Evolutionary conservation across 768 basidiomycete species (phyloP).

Genomic region (Mycena venus): DNA sequence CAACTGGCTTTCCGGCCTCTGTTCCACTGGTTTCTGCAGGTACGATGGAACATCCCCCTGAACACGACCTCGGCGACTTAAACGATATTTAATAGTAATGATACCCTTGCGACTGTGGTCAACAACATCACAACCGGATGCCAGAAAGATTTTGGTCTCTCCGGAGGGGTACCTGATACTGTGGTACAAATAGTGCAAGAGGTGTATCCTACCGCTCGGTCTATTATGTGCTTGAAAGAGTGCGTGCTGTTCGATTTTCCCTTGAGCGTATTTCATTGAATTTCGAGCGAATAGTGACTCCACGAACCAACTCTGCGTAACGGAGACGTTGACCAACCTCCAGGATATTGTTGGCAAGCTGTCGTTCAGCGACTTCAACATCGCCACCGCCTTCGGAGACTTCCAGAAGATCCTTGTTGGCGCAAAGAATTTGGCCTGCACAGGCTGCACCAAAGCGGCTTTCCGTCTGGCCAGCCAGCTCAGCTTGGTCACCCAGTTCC

Average conservation of each 20-base stretch:
- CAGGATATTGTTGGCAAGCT: slow-evolving; percentile 54
- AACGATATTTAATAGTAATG: slow-evolving; percentile 67
- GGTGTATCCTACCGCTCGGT: slow-evolving; percentile 62
- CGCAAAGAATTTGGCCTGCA: slow-evolving; percentile 55
- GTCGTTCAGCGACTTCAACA: slow-evolving; percentile 40
- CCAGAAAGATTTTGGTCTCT: slow-evolving; percentile 48
- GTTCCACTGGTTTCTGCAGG: slow-evolving; percentile 50
- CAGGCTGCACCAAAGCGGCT: slow-evolving; percentile 61
- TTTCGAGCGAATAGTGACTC: slow-evolving; percentile 35
- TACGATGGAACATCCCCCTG: not conserved
- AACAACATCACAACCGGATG: slow-evolving; percentile 68
- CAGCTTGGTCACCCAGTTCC: slow-evolving; percentile 37
- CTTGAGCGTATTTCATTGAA: not conserved
- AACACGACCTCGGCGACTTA: not conserved
- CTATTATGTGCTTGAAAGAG: slow-evolving; percentile 70
- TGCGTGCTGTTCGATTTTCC: slow-evolving; percentile 43
- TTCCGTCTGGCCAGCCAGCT: slow-evolving; percentile 48
- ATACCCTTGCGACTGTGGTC: slow-evolving; percentile 67
- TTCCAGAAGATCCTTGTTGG: slow-evolving; percentile 41
- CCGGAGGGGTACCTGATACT: slow-evolving; percentile 34
- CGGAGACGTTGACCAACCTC: slow-evolving; percentile 62
- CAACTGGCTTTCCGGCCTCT: slow-evolving; percentile 73
- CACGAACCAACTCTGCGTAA: slow-evolving; percentile 63
- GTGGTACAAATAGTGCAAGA: slow-evolving; percentile 50
- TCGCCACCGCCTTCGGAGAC: slow-evolving; percentile 33